A percentile compares a stretch with the other conserved stretches of the same genome.
These are phyloP conservation scores for Penicillium concentricum DNA, from an alignment of 2,329 filamentous ascomycete species.

Conservation along the genomic window DNA sequence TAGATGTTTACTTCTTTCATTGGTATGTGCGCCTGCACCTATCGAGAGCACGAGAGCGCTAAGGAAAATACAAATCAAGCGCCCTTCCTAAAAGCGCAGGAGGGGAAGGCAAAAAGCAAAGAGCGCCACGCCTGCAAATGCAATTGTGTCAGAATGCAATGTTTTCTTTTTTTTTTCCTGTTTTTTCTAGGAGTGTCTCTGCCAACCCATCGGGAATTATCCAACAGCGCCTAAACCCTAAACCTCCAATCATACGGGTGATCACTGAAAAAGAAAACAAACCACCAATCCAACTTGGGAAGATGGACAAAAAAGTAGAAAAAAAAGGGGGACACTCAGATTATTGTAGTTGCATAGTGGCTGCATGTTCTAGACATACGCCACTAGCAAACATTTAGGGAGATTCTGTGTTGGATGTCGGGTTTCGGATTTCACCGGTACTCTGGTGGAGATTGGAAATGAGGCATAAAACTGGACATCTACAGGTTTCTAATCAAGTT, in stretches of 20 bases:
- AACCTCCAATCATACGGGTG: background rate
- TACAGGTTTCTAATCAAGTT: background rate
- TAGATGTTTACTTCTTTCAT: background rate
- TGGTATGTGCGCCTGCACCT: background rate
- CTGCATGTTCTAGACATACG: slow-evolving; percentile 8
- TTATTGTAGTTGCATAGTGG: slow-evolving; percentile 7
- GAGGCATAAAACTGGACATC: background rate
- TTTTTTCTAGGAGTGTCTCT: background rate
- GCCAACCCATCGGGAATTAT: background rate
- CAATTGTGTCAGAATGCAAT: slow-evolving; percentile 6
- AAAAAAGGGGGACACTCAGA: background rate
- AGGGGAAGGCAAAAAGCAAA: background rate
- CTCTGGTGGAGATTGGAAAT: background rate
- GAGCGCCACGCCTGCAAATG: background rate
- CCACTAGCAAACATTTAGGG: slow-evolving; percentile 6
- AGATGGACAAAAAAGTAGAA: background rate
- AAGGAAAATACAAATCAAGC: background rate
- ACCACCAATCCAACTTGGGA: background rate
- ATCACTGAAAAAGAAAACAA: background rate
- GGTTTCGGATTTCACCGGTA: background rate
- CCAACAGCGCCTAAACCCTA: background rate
- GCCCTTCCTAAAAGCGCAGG: background rate
- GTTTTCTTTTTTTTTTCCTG: slow-evolving; percentile 1
- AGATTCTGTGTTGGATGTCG: background rate
- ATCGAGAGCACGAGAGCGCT: background rate